Evolutionary conservation across 108 stramenopile genomes (phyloP), one percentile per base, ranked within the genome.

Genomic region (Nitzschia sp.): DNA sequence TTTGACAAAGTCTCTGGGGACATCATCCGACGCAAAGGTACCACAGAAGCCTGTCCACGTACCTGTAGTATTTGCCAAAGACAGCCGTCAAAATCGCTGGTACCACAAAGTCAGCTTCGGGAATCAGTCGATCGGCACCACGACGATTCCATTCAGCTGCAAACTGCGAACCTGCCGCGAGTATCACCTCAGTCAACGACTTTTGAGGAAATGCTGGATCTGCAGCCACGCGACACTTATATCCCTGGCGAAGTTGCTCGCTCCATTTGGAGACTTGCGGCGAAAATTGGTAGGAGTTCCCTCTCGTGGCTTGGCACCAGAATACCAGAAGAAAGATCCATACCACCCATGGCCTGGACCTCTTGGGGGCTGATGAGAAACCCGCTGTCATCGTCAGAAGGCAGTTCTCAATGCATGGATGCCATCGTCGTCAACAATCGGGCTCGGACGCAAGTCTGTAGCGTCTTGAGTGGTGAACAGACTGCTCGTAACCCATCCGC

Each of bases 71-170:
- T 69, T 85, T 84, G 19, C 92, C 90, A 51, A 71, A 80, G 11
- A 94, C 72, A 5, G 92, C 92, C 1, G 88, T 89, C 56, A 89
- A 63, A 9, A 94, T 63, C 1, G 86, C 92, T 0, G 89, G 87
- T n/a, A 85, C 68, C 19, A 91, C 88, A 62, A 89, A 94, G 65
- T 94, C 92, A 36, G 85, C 57, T 61, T 94, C 88, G 1, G 77
- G 63, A 4, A 80, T 11, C 38, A 90, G 69, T 1, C 81, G 56
- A 54, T 69, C 25, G 17, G 48, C 55, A 6, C 92, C 89, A 27
- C 92, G 70, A 17, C 85, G 73, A n/a, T 74, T 73, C 51, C 69
- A 78, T 71, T 94, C 92, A 2, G 90, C 92, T 32, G 82, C 77
- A 57, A 82, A 67, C 68, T 94, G 92, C 9, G 88, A 84, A 4